These are phyloP conservation scores for Hypoxylon trugodes DNA, from an alignment of 495 filamentous ascomycete genomes.

Conservation along the genomic window DNA sequence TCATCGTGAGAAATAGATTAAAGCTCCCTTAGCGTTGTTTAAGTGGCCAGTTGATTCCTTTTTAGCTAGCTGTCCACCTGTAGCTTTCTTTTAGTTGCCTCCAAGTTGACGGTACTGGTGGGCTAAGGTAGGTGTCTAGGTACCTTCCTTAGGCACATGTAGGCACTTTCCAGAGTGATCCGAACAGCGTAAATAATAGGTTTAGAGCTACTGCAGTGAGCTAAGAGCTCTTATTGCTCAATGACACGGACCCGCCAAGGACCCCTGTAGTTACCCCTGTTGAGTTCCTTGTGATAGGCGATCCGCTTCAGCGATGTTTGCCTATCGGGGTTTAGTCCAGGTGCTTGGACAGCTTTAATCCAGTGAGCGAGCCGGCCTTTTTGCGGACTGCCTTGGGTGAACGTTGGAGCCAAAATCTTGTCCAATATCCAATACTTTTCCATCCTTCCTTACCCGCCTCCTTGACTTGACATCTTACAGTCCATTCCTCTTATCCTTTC, in stretches of 20 bases:
- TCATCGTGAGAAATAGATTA: slow-evolving; percentile 24
- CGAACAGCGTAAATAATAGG: slow-evolving; percentile 16
- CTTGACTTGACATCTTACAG: slow-evolving; percentile 10
- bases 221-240: slow-evolving; percentile 32
- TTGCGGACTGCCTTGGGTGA: slow-evolving; percentile 11
- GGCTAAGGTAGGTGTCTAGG: too few species aligned
- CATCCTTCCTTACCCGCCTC: slow-evolving; percentile 10
- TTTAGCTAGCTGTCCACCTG: too few species aligned
- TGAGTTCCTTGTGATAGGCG: slow-evolving; percentile 33
- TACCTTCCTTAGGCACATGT: slow-evolving; percentile 7
- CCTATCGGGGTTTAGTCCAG: slow-evolving; percentile 36
- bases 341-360: slow-evolving; percentile 27
- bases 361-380: slow-evolving; percentile 25
- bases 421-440: too few species aligned
- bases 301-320: slow-evolving; percentile 27
- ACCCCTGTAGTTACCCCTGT: slow-evolving; percentile 22
- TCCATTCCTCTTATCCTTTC: slow-evolving; percentile 11
- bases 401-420: slow-evolving; percentile 27
- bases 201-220: slow-evolving; percentile 2
- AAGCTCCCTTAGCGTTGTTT: slow-evolving; percentile 10
- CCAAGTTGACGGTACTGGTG: slow-evolving; percentile 7
- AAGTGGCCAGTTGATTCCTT: too few species aligned
- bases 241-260: slow-evolving; percentile 32
- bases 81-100: slow-evolving; percentile 2
- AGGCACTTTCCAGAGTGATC: too few species aligned